A percentile compares a stretch with the other conserved stretches of the same genome.
Evolutionary conservation across 257 asterid genomes (phyloP).

Genomic region (Lithospermum erythrorhizon): DNA sequence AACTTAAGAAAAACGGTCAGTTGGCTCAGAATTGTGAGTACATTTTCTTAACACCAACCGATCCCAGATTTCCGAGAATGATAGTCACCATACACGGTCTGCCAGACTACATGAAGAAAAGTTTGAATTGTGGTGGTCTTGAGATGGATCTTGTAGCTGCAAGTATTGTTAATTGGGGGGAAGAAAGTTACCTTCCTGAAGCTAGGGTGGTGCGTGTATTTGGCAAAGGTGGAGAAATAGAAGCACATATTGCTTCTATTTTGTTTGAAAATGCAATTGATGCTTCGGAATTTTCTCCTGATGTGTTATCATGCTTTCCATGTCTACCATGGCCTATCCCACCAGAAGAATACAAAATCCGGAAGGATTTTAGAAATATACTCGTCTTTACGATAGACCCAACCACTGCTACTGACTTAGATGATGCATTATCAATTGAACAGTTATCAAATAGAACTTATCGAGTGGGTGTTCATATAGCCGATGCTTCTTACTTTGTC

Average conservation of each 20-base stretch:
- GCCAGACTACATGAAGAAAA: conserved; percentile 42
- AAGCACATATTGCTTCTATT: conserved; percentile 76
- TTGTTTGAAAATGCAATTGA: conserved; percentile 62
- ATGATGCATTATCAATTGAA: conserved; percentile 81
- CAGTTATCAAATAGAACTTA: conserved; percentile 33
- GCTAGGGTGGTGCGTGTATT: conserved; percentile 43
- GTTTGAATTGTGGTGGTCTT: conserved; percentile 59
- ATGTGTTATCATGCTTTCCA: conserved; percentile 57
- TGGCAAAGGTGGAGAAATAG: conserved; percentile 72
- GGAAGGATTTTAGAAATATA: conserved; percentile 55
- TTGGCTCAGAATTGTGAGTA: conserved; percentile 30
- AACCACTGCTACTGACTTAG: conserved; percentile 67
- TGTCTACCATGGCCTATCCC: conserved; percentile 58
- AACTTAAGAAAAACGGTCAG: conserved; percentile 35
- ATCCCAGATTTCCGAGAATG: conserved; percentile 74
- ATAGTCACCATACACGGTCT: conserved; percentile 39
- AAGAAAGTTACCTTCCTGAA: conserved; percentile 54
- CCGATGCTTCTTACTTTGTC: conserved; percentile 81
- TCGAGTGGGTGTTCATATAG: conserved; percentile 83
- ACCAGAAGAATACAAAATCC: conserved; percentile 33
- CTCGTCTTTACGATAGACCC: conserved; percentile 86
- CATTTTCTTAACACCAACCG: conserved; percentile 48
- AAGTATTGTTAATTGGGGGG: conserved; percentile 60
- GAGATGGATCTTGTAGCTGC: conserved; percentile 76
- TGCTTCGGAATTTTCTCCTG: conserved; percentile 55